phyloP scores from a whole-genome alignment of 208 protist genomes.

The Leishmania arabica region DNA sequence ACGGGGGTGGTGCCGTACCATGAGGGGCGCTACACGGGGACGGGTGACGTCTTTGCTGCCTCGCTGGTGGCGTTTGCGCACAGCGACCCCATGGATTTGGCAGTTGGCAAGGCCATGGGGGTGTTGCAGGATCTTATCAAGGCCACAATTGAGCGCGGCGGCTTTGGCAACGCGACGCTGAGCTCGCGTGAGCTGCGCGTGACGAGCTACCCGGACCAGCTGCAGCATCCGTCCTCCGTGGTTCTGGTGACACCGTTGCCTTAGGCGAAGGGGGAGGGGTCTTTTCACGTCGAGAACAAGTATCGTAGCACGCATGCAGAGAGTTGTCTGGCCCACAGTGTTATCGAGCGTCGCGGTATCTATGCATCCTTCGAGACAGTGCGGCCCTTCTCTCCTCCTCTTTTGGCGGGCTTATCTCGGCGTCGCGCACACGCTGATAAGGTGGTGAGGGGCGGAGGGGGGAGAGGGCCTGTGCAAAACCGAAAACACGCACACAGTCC shows the following conservation, averaged over 20 bases:
- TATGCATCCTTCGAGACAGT: not conserved
- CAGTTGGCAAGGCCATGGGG: slow-evolving; percentile 78
- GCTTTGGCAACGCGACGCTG: slow-evolving; percentile 45
- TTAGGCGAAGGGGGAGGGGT: not conserved
- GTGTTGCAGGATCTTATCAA: slow-evolving; percentile 87
- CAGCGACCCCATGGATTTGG: slow-evolving; percentile 48
- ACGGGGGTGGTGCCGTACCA: slow-evolving; percentile 73
- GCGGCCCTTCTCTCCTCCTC: not conserved
- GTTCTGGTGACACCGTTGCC: slow-evolving; percentile 47
- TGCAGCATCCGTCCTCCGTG: slow-evolving; percentile 53
- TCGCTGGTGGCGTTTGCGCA: slow-evolving; percentile 72
- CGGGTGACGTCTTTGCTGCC: slow-evolving; percentile 85
- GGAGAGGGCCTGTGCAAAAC: not conserved
- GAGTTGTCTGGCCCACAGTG: not conserved
- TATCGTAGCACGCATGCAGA: not conserved
- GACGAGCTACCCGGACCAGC: slow-evolving; percentile 40
- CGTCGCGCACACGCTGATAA: not conserved
- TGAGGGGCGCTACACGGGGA: slow-evolving; percentile 86
- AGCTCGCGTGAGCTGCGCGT: slow-evolving; percentile 80
- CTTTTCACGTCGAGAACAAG: not conserved
- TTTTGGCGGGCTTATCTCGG: not conserved
- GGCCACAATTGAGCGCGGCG: slow-evolving; percentile 56
- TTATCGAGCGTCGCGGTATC: not conserved
- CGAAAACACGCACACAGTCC: not conserved
- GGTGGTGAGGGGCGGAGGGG: too few relatives aligned